Conservation (phyloP, 805 yeast genomes). For the Ogataea pilisensis region DNA sequence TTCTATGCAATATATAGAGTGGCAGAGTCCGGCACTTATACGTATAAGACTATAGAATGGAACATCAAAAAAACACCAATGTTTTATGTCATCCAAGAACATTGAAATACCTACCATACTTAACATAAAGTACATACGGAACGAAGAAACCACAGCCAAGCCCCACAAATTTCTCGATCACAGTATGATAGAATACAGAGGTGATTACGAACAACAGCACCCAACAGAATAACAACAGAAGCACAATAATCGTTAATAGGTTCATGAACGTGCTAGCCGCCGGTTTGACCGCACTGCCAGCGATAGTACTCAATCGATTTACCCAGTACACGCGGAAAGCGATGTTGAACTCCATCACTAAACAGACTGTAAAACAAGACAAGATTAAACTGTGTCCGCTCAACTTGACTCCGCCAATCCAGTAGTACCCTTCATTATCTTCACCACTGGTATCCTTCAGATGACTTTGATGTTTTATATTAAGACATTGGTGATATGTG, state of each 20-base stretch:
- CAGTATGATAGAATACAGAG: conserved; percentile 46
- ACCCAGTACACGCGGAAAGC: conserved; percentile 7
- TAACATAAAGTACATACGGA: conserved; percentile 28
- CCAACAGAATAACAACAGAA: conserved; percentile 32
- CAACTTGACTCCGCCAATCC: conserved; percentile 38
- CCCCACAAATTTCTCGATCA: conserved; percentile 43
- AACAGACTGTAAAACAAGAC: conserved; percentile 30
- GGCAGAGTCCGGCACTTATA: too few relatives aligned
- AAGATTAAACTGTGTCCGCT: conserved; percentile 41
- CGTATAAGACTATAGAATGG: too few relatives aligned
- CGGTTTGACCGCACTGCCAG: not conserved
- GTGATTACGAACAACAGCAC: conserved; percentile 39
- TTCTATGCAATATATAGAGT: too few relatives aligned
- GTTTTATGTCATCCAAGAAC: not conserved
- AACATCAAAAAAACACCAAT: not conserved
- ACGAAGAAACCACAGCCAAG: conserved; percentile 34
- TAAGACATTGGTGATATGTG: conserved; percentile 20
- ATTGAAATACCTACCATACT: conserved; percentile 7
- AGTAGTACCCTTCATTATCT: conserved; percentile 20
- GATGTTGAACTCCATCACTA: conserved; percentile 22
- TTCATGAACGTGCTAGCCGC: not conserved
- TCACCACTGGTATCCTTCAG: not conserved
- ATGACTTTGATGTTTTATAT: too few relatives aligned
- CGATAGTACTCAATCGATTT: conserved; percentile 2
- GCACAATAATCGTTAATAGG: not conserved